Percentiles rank a stretch among this genome's conserved stretches.
Conservation (phyloP, 179 eudicot genomes). For the Monotropa hypopitys region DNA sequence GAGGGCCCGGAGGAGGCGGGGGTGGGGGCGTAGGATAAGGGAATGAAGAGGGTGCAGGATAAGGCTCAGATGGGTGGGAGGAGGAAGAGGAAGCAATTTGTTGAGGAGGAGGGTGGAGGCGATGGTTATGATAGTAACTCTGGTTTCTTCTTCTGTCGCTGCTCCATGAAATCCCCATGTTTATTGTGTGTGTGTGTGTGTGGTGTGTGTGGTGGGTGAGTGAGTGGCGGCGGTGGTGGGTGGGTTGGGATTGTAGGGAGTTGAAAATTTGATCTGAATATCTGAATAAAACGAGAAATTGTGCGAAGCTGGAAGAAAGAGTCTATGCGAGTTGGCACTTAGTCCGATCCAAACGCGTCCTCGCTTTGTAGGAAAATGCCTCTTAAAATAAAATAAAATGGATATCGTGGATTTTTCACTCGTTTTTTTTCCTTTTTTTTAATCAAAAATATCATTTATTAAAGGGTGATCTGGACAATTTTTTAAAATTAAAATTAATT, state of each 20-base stretch:
- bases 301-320: neutral
- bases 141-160: conserved; percentile 13
- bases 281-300: neutral
- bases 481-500: no score
- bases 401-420: no score
- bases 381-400: no score
- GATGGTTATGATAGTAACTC: conserved; percentile 5
- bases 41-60: conserved; percentile 9
- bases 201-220: neutral
- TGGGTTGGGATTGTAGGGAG: neutral
- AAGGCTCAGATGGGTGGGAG: conserved; percentile 15
- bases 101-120: conserved; percentile 5
- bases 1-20: conserved; percentile 11
- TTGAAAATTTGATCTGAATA: neutral
- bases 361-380: no score
- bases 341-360: neutral
- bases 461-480: no score
- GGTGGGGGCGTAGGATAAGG: conserved; percentile 6
- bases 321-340: neutral
- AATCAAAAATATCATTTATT: no score
- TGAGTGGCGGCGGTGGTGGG: neutral
- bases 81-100: conserved; percentile 13
- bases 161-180: conserved; percentile 18
- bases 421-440: no score
- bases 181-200: neutral